Conservation (phyloP, 352 stramenopile species). For the Phytophthora fragariaefolia region DNA sequence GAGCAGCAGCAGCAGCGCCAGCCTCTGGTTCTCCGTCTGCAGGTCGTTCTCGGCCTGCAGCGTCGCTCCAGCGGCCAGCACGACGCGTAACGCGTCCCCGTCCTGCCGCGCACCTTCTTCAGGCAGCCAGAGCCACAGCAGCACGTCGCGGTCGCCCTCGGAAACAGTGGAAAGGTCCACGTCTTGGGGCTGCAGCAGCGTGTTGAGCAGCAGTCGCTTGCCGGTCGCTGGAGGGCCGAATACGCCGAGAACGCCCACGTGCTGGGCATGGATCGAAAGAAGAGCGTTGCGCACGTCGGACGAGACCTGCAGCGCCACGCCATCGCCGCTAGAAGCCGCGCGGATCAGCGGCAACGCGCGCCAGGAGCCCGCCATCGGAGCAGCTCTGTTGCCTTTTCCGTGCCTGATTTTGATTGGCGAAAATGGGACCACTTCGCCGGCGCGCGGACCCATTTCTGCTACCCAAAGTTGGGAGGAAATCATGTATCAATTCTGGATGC, state of each 20-base stretch:
- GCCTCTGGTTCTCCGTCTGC: constrained; percentile 21
- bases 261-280: constrained; percentile 19
- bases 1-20: constrained; percentile 62
- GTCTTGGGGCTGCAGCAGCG: constrained; percentile 42
- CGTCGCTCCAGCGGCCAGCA: constrained; percentile 32
- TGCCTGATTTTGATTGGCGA: constrained; percentile 32
- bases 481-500: too few relatives aligned
- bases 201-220: constrained; percentile 58
- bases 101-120: not conserved
- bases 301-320: constrained; percentile 19
- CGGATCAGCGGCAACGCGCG: constrained; percentile 51
- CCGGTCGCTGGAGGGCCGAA: constrained; percentile 45
- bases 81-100: constrained; percentile 19
- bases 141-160: constrained; percentile 23
- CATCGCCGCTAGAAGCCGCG: not conserved
- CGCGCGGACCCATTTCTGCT: too few relatives aligned
- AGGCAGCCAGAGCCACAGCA: constrained; percentile 59
- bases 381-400: constrained; percentile 22
- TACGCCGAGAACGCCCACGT: constrained; percentile 52
- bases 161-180: constrained; percentile 28
- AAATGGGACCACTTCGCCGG: too few relatives aligned
- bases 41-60: constrained; percentile 18
- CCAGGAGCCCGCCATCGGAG: constrained; percentile 36
- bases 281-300: constrained; percentile 34
- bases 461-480: too few relatives aligned